Conservation (phyloP, 164 flowering plant genomes). For the Echeveria elegans region DNA sequence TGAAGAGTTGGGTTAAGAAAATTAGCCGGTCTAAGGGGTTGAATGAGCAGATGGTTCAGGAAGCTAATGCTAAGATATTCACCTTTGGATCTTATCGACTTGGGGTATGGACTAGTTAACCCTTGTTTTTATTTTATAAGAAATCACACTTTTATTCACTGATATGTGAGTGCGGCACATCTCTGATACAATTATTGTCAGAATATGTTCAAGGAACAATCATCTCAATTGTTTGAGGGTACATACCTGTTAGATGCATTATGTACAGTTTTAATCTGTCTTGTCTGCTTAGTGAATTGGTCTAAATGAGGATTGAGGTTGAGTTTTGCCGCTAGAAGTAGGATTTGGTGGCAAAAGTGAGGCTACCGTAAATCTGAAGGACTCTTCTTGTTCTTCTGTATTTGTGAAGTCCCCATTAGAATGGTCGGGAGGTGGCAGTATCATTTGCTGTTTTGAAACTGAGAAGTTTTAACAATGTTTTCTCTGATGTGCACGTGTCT, state of each 20-base stretch:
- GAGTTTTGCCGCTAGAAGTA: background rate
- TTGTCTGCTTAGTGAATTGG: background rate
- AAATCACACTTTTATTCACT: background rate
- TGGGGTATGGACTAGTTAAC: slow-evolving; percentile 54
- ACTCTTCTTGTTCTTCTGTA: background rate
- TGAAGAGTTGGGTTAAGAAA: slow-evolving; percentile 77
- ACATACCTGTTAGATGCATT: background rate
- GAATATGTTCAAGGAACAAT: background rate
- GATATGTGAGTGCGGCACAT: background rate
- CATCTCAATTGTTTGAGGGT: background rate
- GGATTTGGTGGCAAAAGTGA: background rate
- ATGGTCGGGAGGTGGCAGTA: background rate
- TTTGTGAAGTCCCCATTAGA: background rate
- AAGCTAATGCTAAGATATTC: slow-evolving; percentile 95
- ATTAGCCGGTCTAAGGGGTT: slow-evolving; percentile 76
- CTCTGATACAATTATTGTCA: background rate
- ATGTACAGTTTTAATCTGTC: background rate
- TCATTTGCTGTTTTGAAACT: background rate
- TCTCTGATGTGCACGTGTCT: too few species aligned
- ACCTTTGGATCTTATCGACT: slow-evolving; percentile 97
- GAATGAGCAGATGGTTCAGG: slow-evolving; percentile 79
- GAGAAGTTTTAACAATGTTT: too few species aligned
- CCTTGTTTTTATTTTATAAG: background rate
- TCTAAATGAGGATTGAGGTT: background rate
- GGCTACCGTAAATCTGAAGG: background rate